Evolutionary conservation across 805 yeast genomes (phyloP), one percentile per base, ranked within the genome.

Genomic region (Groenewaldozyma tartarivorans): DNA sequence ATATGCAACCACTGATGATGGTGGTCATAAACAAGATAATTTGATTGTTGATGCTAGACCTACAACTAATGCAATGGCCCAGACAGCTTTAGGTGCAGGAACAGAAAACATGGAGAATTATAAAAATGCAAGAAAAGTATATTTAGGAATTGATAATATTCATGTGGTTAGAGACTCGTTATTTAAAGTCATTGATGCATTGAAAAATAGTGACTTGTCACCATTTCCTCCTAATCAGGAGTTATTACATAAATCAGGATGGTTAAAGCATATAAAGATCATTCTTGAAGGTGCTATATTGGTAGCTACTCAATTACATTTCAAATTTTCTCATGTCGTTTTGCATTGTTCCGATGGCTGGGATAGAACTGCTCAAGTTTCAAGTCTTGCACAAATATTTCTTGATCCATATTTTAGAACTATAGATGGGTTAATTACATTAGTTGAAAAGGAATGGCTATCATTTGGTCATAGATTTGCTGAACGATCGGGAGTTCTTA

Each of bases 271-370:
- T 45, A 63, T 85, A 2, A 67, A 77, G 7, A 68, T 81, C 17
- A 68, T 90, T 27, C 59, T 92, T 38, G 77, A 77, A 36, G 79
- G 94, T 0, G 81, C 87, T 0, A 88, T 83, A 42, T 70, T 82
- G 27, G 73, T 92, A 36, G 76, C 81, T 20, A 81, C 85, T 54
- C 81, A 90, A n/a, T 71, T 92, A 18, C 83, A 84, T 40, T 74
- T 80, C 51, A 85, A 86, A 58, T 76, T 79, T 47, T 81, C 92
- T 16, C 94, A 90, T 57, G 71, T 90, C 3, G 57, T 92, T 6
- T 72, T 92, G 4, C 98, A 92, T 63, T 92, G 98, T 58, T 86
- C 96, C 1, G 98, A 92, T 64, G 98, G 98, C 1, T 92, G 98
- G 98, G 98, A 92, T 57, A 68, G 98, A 43, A 92, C 98, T 0